phyloP scores from a whole-genome alignment of 2,329 filamentous ascomycete species.

The Fusarium irregulare region DNA sequence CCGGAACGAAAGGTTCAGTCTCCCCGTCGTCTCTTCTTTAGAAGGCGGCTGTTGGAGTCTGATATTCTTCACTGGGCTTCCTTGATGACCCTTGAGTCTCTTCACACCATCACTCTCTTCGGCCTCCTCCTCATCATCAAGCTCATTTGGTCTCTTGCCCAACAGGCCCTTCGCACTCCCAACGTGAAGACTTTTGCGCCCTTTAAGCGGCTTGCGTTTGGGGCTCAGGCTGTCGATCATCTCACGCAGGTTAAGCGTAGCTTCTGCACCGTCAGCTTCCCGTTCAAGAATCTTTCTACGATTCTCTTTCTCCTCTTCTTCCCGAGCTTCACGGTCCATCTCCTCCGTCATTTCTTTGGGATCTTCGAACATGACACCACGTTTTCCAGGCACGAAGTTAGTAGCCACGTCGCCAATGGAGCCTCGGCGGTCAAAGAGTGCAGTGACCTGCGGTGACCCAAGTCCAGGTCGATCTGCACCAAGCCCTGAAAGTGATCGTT shows the following conservation, averaged over 20 bases:
- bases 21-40: conserved; percentile 74
- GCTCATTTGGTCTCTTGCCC: conserved; percentile 78
- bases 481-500: conserved; percentile 71
- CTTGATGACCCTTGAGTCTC: conserved; percentile 75
- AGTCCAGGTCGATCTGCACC: conserved; percentile 77
- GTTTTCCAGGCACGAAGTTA: conserved; percentile 69
- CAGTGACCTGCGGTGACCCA: conserved; percentile 79
- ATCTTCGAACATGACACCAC: conserved; percentile 71
- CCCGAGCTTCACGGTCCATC: conserved; percentile 68
- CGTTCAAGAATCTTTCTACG: conserved; percentile 66
- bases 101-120: conserved; percentile 72
- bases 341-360: conserved; percentile 71
- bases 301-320: conserved; percentile 71
- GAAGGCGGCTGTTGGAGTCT: conserved; percentile 75
- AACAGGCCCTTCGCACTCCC: conserved; percentile 79
- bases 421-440: conserved; percentile 75
- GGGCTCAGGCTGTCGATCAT: conserved; percentile 84
- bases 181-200: conserved; percentile 80
- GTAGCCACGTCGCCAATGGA: conserved; percentile 76
- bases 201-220: conserved; percentile 73
- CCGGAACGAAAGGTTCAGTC: conserved; percentile 62
- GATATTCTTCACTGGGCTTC: conserved; percentile 81
- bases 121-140: conserved; percentile 70
- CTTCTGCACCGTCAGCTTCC: conserved; percentile 62
- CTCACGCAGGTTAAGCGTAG: conserved; percentile 75